A percentile compares a stretch with the other conserved stretches of the same genome.
These are phyloP conservation scores for Adansonia gregorii DNA, from an alignment of 441 rosid genomes.

Conservation along the genomic window DNA sequence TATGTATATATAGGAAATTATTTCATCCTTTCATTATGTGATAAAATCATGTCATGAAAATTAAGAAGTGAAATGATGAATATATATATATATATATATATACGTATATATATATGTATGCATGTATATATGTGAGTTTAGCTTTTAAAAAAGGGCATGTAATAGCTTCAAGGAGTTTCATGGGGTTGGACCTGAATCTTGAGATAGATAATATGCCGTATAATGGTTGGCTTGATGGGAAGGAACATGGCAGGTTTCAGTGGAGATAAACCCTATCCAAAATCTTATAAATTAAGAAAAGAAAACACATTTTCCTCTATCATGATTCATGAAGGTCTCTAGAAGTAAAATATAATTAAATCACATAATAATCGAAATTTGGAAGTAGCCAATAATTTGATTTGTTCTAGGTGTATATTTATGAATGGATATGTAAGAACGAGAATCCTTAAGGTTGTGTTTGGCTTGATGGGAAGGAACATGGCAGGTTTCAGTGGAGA, in stretches of 20 bases:
- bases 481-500: slow-evolving; percentile 26
- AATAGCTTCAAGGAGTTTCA: neutral
- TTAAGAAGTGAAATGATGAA: neutral
- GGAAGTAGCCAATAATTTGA: neutral
- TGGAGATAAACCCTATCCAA: slow-evolving; percentile 28
- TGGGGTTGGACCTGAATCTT: slow-evolving; percentile 10
- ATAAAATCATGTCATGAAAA: neutral
- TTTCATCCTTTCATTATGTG: neutral
- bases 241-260: slow-evolving; percentile 22
- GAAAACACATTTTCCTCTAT: neutral
- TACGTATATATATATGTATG: neutral
- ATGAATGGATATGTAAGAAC: neutral
- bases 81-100: neutral
- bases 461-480: slow-evolving; percentile 11
- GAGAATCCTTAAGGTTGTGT: neutral
- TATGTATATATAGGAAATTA: neutral
- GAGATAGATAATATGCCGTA: neutral
- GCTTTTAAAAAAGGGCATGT: neutral
- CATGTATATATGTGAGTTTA: neutral
- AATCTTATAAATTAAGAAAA: neutral
- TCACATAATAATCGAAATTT: neutral
- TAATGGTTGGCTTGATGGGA: slow-evolving; percentile 1
- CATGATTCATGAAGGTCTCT: neutral
- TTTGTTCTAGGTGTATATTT: neutral
- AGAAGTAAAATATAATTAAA: neutral